These are phyloP conservation scores for Sporisorium exsertum DNA, from an alignment of 1,284 basidiomycete genomes.

Conservation along the genomic window DNA sequence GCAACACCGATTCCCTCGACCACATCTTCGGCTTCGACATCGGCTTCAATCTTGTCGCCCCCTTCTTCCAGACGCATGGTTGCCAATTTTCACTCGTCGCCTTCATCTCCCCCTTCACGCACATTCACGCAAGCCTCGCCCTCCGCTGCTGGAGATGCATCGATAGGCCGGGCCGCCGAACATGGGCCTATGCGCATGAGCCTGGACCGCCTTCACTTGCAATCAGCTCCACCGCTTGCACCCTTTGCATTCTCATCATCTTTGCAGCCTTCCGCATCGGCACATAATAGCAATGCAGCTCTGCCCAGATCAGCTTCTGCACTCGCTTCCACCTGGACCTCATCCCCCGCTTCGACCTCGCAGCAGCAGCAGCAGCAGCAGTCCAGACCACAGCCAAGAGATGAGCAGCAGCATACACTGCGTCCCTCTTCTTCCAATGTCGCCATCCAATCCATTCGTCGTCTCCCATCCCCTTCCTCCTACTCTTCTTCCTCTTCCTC, in stretches of 20 bases:
- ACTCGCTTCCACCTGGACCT: conserved; percentile 1
- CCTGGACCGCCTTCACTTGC: conserved; percentile 23
- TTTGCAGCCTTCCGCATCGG: background rate
- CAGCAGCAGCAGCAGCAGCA: background rate
- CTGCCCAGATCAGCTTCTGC: background rate
- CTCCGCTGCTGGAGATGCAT: background rate
- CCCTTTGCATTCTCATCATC: background rate
- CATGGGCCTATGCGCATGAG: conserved; percentile 22
- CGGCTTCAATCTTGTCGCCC: background rate
- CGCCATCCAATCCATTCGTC: background rate
- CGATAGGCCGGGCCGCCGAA: background rate
- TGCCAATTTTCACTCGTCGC: background rate
- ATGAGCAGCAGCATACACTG: conserved; percentile 8
- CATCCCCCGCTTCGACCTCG: background rate
- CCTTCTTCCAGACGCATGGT: conserved; percentile 2
- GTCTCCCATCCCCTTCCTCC: background rate
- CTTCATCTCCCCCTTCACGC: conserved; percentile 5
- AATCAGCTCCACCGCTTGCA: background rate
- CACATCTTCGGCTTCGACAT: conserved; percentile 5
- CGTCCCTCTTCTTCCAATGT: background rate
- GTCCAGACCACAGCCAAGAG: background rate
- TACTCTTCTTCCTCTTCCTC: background rate
- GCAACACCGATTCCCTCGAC: too few relatives aligned
- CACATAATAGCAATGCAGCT: background rate
- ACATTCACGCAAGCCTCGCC: background rate